Evolutionary conservation across 345 rosid genomes (phyloP).

Genomic region (Lenwebbia sp.): DNA sequence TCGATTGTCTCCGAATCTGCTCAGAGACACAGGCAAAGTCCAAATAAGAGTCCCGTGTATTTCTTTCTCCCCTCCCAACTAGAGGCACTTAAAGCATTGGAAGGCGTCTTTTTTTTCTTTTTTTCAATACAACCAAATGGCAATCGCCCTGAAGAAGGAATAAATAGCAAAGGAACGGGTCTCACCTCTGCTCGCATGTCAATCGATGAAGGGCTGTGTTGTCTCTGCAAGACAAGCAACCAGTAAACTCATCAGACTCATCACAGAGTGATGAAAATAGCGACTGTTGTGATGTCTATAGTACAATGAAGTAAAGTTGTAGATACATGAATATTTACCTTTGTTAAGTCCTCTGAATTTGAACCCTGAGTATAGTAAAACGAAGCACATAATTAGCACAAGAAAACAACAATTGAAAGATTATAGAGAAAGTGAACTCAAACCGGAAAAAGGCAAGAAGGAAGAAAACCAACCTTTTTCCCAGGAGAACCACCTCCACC

Average conservation of each 20-base stretch:
- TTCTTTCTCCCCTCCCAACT: neutral
- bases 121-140: neutral
- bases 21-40: neutral
- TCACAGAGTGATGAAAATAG: neutral
- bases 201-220: conserved; percentile 6
- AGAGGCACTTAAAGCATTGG: neutral
- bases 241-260: neutral
- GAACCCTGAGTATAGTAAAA: conserved; percentile 1
- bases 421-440: neutral
- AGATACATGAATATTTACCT: neutral
- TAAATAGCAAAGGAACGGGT: neutral
- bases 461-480: conserved; percentile 27
- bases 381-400: neutral
- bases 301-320: neutral
- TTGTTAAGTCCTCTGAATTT: neutral
- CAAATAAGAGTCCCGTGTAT: neutral
- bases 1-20: conserved; percentile 92
- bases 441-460: neutral
- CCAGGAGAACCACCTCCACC: conserved; percentile 48
- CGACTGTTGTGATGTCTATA: neutral
- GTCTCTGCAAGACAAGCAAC: conserved; percentile 14
- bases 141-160: neutral
- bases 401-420: neutral
- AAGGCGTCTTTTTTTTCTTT: neutral
- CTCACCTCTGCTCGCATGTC: conserved; percentile 66